phyloP scores from a whole-genome alignment of 805 yeast genomes.

The Ogataea pini region DNA sequence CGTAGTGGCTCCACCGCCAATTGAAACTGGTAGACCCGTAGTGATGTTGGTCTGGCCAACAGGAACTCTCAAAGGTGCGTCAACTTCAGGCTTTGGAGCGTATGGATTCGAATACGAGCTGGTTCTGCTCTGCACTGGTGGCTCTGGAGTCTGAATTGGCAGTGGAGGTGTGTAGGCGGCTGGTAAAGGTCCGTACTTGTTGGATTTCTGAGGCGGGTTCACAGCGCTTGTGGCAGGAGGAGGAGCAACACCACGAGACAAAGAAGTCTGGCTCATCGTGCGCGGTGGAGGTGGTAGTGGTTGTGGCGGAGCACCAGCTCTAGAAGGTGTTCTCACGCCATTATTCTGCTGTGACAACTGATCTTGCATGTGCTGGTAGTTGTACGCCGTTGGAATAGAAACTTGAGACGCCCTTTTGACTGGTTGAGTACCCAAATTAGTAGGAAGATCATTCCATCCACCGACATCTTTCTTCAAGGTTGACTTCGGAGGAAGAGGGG shows the following conservation, averaged over 20 bases:
- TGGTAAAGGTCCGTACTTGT: constrained; percentile 23
- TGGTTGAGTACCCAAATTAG: constrained; percentile 35
- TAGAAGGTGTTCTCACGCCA: constrained; percentile 21
- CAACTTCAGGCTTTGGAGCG: constrained; percentile 35
- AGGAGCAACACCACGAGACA: constrained; percentile 16
- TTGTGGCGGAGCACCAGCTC: constrained; percentile 34
- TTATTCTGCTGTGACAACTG: constrained; percentile 19
- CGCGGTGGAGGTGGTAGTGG: constrained; percentile 36
- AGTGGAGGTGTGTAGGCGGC: constrained; percentile 25
- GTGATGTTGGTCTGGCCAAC: constrained; percentile 26
- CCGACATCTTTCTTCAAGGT: constrained; percentile 50
- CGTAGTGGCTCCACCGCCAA: constrained; percentile 8
- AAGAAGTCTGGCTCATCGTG: constrained; percentile 23
- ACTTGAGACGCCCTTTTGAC: constrained; percentile 30
- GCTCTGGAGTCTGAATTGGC: constrained; percentile 25
- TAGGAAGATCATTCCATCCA: constrained; percentile 75
- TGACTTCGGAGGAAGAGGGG: constrained; percentile 30
- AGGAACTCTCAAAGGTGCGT: constrained; percentile 30
- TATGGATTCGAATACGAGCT: constrained; percentile 34
- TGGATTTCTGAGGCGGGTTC: constrained; percentile 20
- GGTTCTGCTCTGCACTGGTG: constrained; percentile 13
- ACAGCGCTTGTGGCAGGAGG: constrained; percentile 9
- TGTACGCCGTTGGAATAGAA: constrained; percentile 30
- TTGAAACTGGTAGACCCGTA: constrained; percentile 8
- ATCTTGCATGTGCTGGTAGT: constrained; percentile 24